A percentile compares a stretch with the other conserved stretches of the same genome.
These are phyloP conservation scores for Lachnellula suecica DNA, from an alignment of 2,329 filamentous ascomycete species.

Conservation along the genomic window DNA sequence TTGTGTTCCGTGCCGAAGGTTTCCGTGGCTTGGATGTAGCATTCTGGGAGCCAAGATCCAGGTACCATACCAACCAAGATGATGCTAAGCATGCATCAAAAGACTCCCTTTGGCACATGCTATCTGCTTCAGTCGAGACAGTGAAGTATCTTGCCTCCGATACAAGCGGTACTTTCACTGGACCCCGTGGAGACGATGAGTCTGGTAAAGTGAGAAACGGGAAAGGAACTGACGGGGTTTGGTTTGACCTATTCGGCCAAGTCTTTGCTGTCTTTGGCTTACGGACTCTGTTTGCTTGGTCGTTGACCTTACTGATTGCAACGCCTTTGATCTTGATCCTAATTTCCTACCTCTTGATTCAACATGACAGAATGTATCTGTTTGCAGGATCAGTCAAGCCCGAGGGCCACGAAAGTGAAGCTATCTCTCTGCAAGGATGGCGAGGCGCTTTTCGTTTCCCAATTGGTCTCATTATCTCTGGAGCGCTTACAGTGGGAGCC, in stretches of 20 bases:
- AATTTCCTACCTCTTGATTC: slow-evolving; percentile 67
- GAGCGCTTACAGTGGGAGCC: slow-evolving; percentile 66
- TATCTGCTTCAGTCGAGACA: slow-evolving; percentile 78
- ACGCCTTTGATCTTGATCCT: slow-evolving; percentile 72
- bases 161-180: slow-evolving; percentile 64
- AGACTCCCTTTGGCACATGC: slow-evolving; percentile 86
- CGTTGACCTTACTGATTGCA: slow-evolving; percentile 77
- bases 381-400: slow-evolving; percentile 64
- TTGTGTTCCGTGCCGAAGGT: slow-evolving; percentile 76
- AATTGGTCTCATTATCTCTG: slow-evolving; percentile 67
- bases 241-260: slow-evolving; percentile 89
- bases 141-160: slow-evolving; percentile 70
- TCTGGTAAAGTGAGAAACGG: slow-evolving; percentile 66
- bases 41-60: slow-evolving; percentile 80
- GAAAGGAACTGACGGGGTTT: slow-evolving; percentile 70
- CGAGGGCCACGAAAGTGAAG: slow-evolving; percentile 59
- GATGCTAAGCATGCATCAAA: slow-evolving; percentile 75
- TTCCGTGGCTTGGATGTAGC: slow-evolving; percentile 89
- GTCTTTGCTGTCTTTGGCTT: slow-evolving; percentile 77
- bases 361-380: slow-evolving; percentile 82
- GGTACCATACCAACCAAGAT: slow-evolving; percentile 91
- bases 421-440: slow-evolving; percentile 69
- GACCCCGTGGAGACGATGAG: slow-evolving; percentile 52
- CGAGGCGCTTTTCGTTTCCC: slow-evolving; percentile 85
- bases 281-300: slow-evolving; percentile 83